Conservation (phyloP, 2,329 filamentous ascomycete genomes). For the Lasiodiplodia sp. region DNA sequence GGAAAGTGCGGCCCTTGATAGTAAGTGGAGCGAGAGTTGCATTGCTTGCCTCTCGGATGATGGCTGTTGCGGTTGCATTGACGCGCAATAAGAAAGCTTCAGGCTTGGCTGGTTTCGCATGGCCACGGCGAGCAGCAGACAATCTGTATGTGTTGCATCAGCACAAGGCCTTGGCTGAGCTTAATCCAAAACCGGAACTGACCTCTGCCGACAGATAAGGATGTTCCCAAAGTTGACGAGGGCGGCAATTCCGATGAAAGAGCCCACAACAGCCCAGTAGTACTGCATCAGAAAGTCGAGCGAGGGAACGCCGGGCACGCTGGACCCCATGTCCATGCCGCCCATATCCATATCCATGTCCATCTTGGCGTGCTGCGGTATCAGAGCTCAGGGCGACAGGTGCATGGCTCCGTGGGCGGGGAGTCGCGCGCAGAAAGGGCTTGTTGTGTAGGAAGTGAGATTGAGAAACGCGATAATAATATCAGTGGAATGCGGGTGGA, state of each 20-base stretch:
- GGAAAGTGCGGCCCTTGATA: conserved; percentile 46
- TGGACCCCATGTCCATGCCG: conserved; percentile 42
- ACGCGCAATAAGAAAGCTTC: conserved; percentile 55
- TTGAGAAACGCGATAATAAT: not conserved
- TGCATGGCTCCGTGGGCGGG: not conserved
- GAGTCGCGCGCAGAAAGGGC: not conserved
- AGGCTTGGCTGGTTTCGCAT: conserved; percentile 60
- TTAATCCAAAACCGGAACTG: conserved; percentile 30
- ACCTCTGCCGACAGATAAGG: conserved; percentile 59
- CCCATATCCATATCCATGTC: conserved; percentile 40
- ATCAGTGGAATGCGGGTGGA: not conserved
- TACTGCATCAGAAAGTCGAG: conserved; percentile 58
- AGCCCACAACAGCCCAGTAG: conserved; percentile 61
- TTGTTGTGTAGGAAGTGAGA: not conserved
- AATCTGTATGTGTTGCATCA: conserved; percentile 47
- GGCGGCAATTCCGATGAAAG: conserved; percentile 52
- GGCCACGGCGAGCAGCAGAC: conserved; percentile 49
- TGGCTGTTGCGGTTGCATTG: conserved; percentile 62
- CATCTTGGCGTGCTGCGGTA: not conserved
- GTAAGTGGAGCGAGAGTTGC: conserved; percentile 50
- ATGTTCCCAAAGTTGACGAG: conserved; percentile 57
- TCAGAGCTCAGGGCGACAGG: not conserved
- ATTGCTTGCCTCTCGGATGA: conserved; percentile 61
- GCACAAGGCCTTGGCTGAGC: not conserved
- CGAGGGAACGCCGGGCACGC: conserved; percentile 53